Percentiles rank a stretch among this genome's conserved stretches.
These are phyloP conservation scores for Pyrenula aspistea DNA, from an alignment of 495 filamentous ascomycete species.

Conservation along the genomic window DNA sequence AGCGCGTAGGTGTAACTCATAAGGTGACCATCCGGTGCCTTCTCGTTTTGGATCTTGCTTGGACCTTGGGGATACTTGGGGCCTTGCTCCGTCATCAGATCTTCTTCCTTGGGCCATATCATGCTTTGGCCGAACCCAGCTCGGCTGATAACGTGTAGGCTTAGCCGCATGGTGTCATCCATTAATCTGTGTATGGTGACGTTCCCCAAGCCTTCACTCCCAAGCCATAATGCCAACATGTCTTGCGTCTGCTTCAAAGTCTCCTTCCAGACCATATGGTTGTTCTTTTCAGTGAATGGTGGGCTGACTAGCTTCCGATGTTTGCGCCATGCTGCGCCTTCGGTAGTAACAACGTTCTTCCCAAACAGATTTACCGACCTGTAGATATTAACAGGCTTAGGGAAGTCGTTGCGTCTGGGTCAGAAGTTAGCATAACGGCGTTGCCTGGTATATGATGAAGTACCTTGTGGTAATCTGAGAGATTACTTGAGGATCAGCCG, in stretches of 20 bases:
- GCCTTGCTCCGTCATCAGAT: background rate
- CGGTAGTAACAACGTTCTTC: conserved; percentile 29
- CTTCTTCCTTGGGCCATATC: background rate
- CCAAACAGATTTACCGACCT: conserved; percentile 32
- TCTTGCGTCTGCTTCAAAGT: conserved; percentile 13
- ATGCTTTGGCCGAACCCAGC: conserved; percentile 27
- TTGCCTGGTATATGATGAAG: background rate
- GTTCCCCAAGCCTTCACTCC: background rate
- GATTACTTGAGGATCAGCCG: conserved; percentile 45
- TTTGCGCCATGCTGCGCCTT: conserved; percentile 28
- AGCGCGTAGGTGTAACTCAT: conserved; percentile 16
- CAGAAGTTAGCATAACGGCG: background rate
- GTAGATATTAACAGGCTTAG: conserved; percentile 51
- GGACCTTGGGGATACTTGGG: background rate
- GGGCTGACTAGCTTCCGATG: conserved; percentile 28
- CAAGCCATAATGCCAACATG: conserved; percentile 25
- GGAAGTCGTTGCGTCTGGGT: conserved; percentile 47
- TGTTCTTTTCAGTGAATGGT: conserved; percentile 38
- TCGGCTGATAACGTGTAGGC: conserved; percentile 29
- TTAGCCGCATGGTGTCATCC: conserved; percentile 28
- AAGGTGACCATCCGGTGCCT: conserved; percentile 1
- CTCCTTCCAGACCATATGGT: conserved; percentile 31
- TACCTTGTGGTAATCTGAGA: conserved; percentile 36
- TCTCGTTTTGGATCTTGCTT: background rate
- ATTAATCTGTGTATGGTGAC: conserved; percentile 1